Percentiles rank a stretch among this genome's conserved stretches.
These are phyloP conservation scores for Argentina anserina DNA, from an alignment of 306 rosid genomes.

Conservation along the genomic window DNA sequence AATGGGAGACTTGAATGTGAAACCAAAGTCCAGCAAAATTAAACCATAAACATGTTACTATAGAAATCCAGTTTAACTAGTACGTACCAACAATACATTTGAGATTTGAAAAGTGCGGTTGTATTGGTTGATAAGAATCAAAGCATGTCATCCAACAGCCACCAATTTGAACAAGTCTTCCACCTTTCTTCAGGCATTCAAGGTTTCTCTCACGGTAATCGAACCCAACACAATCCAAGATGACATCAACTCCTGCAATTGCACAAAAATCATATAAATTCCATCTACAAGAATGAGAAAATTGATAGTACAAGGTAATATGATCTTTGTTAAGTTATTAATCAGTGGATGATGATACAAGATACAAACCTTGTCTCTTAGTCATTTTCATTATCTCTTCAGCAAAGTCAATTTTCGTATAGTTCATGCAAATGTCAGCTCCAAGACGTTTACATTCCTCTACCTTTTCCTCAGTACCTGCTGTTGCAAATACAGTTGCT, in stretches of 20 bases:
- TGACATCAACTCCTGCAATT: not conserved
- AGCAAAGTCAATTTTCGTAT: too few relatives aligned
- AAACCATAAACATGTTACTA: too few relatives aligned
- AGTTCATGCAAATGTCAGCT: not conserved
- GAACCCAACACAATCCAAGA: not conserved
- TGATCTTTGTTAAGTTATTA: not conserved
- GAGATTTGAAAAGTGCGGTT: too few relatives aligned
- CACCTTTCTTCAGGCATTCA: not conserved
- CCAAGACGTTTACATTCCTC: not conserved
- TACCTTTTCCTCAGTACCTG: conserved; percentile 38
- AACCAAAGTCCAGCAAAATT: too few relatives aligned
- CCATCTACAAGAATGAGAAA: too few relatives aligned
- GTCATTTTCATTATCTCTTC: not conserved
- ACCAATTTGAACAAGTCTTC: not conserved
- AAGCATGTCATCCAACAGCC: not conserved
- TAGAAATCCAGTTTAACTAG: too few relatives aligned
- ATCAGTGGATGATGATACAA: not conserved
- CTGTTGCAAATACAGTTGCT: conserved; percentile 68
- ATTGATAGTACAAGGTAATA: not conserved
- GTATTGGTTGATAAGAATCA: not conserved
- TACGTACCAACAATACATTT: too few relatives aligned
- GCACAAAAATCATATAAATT: not conserved
- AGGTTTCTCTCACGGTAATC: too few relatives aligned
- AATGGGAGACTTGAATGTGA: too few relatives aligned
- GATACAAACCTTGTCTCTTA: not conserved